Conservation (phyloP, 495 filamentous ascomycete genomes). For the Poronia punctata region DNA sequence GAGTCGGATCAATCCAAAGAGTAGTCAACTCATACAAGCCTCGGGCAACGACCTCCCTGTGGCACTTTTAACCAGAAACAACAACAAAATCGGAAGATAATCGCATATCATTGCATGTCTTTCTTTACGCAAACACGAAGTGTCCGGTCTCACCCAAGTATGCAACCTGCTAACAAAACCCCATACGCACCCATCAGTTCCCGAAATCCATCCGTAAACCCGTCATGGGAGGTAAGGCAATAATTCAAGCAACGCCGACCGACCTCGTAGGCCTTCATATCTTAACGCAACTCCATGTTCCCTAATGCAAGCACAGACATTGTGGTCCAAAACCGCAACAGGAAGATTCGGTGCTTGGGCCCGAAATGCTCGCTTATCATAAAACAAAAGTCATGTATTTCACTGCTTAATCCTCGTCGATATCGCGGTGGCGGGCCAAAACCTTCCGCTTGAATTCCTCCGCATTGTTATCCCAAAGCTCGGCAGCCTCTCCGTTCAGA, state of each 20-base stretch:
- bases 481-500: slow-evolving; percentile 91
- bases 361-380: slow-evolving; percentile 7
- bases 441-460: slow-evolving; percentile 77
- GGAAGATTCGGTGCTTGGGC: slow-evolving; percentile 6
- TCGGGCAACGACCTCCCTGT: too few species aligned
- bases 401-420: slow-evolving; percentile 45
- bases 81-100: too few species aligned
- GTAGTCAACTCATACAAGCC: too few species aligned
- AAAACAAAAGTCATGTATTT: slow-evolving; percentile 1
- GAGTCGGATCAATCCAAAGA: too few species aligned
- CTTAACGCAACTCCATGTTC: slow-evolving; percentile 41
- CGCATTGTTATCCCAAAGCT: slow-evolving; percentile 88
- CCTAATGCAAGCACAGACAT: slow-evolving; percentile 20
- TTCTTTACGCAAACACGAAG: background rate
- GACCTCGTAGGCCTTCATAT: too few species aligned
- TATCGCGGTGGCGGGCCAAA: slow-evolving; percentile 46
- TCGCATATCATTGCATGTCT: too few species aligned
- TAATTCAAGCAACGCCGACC: slow-evolving; percentile 5
- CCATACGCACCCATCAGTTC: background rate
- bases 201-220: too few species aligned
- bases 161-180: slow-evolving; percentile 5
- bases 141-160: slow-evolving; percentile 5
- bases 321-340: slow-evolving; percentile 6
- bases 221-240: too few species aligned
- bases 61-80: too few species aligned